These are phyloP conservation scores for Trichoderma atrobrunneum DNA, from an alignment of 2,329 filamentous ascomycete genomes.

Conservation along the genomic window DNA sequence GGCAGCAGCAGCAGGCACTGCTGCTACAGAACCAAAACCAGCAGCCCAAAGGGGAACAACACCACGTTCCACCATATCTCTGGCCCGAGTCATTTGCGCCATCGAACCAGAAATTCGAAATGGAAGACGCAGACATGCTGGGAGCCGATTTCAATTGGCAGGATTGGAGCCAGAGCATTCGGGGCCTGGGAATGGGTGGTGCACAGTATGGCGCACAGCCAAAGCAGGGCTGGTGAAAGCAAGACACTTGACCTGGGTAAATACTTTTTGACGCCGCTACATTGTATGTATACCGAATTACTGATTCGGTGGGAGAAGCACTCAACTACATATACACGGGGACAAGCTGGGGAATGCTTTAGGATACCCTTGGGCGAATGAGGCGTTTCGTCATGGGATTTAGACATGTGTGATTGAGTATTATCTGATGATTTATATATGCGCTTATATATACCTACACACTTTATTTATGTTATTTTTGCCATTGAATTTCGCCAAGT, in stretches of 20 bases:
- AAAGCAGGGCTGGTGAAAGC: slow-evolving; percentile 25
- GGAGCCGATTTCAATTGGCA: slow-evolving; percentile 49
- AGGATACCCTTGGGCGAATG: slow-evolving; percentile 15
- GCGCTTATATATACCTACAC: neutral
- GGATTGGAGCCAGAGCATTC: slow-evolving; percentile 45
- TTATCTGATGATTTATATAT: neutral
- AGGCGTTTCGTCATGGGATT: slow-evolving; percentile 13
- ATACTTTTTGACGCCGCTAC: neutral
- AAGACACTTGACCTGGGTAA: neutral
- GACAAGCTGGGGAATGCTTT: neutral
- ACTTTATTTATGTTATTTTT: neutral
- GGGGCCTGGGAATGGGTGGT: slow-evolving; percentile 37
- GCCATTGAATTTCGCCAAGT: neutral
- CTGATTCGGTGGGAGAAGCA: neutral
- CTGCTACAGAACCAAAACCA: slow-evolving; percentile 27
- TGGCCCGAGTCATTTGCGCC: slow-evolving; percentile 39
- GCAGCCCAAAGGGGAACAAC: slow-evolving; percentile 33
- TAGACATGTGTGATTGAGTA: slow-evolving; percentile 1
- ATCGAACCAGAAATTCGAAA: slow-evolving; percentile 29
- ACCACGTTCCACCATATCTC: slow-evolving; percentile 40
- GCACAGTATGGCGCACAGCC: slow-evolving; percentile 26
- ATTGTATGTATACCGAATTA: neutral
- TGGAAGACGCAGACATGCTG: slow-evolving; percentile 39
- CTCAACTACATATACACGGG: neutral
- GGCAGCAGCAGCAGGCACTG: slow-evolving; percentile 16